These are phyloP conservation scores for Lenwebbia sp. DNA, from an alignment of 345 rosid genomes.

Conservation along the genomic window DNA sequence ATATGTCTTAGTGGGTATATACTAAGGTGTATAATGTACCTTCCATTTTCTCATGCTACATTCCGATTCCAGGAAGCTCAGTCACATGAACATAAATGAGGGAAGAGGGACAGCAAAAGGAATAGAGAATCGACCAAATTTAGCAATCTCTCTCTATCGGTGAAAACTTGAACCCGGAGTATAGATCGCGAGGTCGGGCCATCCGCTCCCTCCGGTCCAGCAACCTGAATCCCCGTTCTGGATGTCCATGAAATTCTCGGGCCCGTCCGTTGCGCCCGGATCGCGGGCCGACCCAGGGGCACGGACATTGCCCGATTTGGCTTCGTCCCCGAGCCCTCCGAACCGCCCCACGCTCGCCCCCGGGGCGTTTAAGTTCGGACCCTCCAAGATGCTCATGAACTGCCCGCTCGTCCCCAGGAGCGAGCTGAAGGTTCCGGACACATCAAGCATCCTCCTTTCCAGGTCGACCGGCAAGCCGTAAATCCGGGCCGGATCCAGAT, in stretches of 20 bases:
- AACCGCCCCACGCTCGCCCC: not conserved
- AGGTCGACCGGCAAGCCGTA: not conserved
- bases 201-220: not conserved
- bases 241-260: not conserved
- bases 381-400: not conserved
- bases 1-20: not conserved
- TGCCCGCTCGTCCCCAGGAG: slow-evolving; percentile 4
- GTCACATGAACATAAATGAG: not conserved
- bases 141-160: not conserved
- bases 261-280: not conserved
- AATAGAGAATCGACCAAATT: not conserved
- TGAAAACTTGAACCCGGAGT: slow-evolving; percentile 2
- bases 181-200: slow-evolving; percentile 5
- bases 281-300: not conserved
- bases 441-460: not conserved
- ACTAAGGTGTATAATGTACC: not conserved
- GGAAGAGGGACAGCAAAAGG: not conserved
- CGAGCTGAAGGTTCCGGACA: slow-evolving; percentile 8
- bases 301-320: not conserved
- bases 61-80: not conserved
- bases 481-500: not conserved
- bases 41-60: not conserved
- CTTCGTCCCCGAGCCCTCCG: not conserved
- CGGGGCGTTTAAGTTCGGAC: not conserved
- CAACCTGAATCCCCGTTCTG: not conserved